Percentiles rank a stretch among this genome's conserved stretches.
Evolutionary conservation across 2,329 filamentous ascomycete species (phyloP).

Genomic region (Hawksworthiomyces lignivorus): DNA sequence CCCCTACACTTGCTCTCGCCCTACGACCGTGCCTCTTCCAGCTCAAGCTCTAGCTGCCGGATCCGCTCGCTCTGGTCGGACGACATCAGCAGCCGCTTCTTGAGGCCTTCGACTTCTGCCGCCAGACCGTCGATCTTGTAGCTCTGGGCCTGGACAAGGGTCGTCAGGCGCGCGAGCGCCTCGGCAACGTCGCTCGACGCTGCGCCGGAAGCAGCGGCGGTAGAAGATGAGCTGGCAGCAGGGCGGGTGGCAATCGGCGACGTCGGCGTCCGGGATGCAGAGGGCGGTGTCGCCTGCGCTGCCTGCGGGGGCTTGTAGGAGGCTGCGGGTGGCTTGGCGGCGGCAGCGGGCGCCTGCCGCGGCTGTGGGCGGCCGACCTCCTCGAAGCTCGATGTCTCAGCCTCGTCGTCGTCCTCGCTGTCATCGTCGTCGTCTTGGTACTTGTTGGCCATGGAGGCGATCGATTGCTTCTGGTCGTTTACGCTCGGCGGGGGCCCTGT

Average conservation of each 20-base stretch:
- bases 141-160: slow-evolving; percentile 67
- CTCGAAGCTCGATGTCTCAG: slow-evolving; percentile 74
- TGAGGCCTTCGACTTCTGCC: slow-evolving; percentile 70
- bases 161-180: slow-evolving; percentile 62
- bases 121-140: slow-evolving; percentile 65
- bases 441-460: slow-evolving; percentile 76
- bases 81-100: slow-evolving; percentile 61
- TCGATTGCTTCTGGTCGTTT: slow-evolving; percentile 79
- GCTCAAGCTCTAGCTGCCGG: slow-evolving; percentile 58
- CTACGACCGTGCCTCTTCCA: slow-evolving; percentile 55
- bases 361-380: slow-evolving; percentile 71
- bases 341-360: slow-evolving; percentile 32
- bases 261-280: slow-evolving; percentile 22
- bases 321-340: slow-evolving; percentile 34
- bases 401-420: slow-evolving; percentile 48
- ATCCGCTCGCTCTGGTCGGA: slow-evolving; percentile 62
- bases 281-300: slow-evolving; percentile 11
- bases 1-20: neutral
- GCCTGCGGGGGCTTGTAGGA: slow-evolving; percentile 29
- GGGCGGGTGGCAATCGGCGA: slow-evolving; percentile 19
- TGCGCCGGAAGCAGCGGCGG: slow-evolving; percentile 62
- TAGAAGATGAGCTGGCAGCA: slow-evolving; percentile 31
- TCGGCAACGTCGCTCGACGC: slow-evolving; percentile 4
- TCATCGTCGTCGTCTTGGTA: slow-evolving; percentile 68
- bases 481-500: slow-evolving; percentile 56